A percentile compares a stretch with the other conserved stretches of the same genome.
These are phyloP conservation scores for Teunomyces aglyptinius DNA, from an alignment of 805 yeast species.

Conservation along the genomic window DNA sequence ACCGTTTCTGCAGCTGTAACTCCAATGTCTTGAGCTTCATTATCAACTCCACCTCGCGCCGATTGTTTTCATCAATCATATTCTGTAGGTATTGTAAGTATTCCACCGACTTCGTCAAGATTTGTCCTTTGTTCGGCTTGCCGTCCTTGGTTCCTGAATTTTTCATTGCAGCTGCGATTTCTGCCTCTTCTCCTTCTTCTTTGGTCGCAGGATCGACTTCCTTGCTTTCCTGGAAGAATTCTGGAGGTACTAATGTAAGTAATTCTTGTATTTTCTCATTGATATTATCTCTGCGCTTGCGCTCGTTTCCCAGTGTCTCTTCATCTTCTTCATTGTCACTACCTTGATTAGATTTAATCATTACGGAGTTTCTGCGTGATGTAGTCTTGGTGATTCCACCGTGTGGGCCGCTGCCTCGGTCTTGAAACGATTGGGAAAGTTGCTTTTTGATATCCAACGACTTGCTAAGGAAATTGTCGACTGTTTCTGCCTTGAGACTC, in stretches of 20 bases:
- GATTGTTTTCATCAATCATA: constrained; percentile 72
- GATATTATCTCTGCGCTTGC: constrained; percentile 43
- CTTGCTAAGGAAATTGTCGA: constrained; percentile 25
- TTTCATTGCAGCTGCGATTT: constrained; percentile 29
- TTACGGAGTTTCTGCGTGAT: constrained; percentile 33
- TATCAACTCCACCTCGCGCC: constrained; percentile 73
- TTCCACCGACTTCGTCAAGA: constrained; percentile 70
- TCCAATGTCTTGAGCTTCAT: constrained; percentile 57
- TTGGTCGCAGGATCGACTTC: constrained; percentile 8
- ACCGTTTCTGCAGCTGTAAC: constrained; percentile 38
- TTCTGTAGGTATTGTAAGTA: constrained; percentile 67
- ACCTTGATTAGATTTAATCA: constrained; percentile 20
- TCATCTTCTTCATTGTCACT: constrained; percentile 20
- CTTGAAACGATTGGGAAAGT: constrained; percentile 37
- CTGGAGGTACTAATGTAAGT: constrained; percentile 35
- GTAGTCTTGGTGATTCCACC: constrained; percentile 41
- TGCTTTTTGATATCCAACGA: constrained; percentile 41
- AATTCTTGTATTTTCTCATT: constrained; percentile 46
- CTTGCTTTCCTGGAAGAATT: constrained; percentile 38
- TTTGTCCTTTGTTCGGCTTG: constrained; percentile 82
- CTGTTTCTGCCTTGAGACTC: constrained; percentile 25
- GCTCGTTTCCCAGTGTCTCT: constrained; percentile 36
- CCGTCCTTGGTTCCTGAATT: constrained; percentile 73
- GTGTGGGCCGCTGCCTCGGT: constrained; percentile 10
- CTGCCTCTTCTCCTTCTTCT: constrained; percentile 18